These are phyloP conservation scores for Cladosporium sp. DNA, from an alignment of 2,329 filamentous ascomycete genomes.

Conservation along the genomic window DNA sequence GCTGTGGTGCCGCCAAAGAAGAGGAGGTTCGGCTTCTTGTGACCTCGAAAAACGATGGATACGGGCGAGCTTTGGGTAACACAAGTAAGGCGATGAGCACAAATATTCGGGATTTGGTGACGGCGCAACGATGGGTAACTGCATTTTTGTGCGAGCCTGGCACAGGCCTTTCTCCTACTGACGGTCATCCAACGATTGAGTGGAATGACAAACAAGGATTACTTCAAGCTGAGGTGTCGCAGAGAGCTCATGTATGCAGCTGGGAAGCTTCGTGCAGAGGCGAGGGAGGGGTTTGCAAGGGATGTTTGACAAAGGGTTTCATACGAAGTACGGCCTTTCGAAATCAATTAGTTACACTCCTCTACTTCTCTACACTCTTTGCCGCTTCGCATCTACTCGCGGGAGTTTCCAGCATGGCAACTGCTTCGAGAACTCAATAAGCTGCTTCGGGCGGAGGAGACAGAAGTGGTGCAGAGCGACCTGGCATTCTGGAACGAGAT, in stretches of 20 bases:
- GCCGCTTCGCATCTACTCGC: not conserved
- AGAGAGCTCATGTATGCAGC: not conserved
- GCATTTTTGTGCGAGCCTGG: too few species aligned
- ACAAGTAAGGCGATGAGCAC: too few species aligned
- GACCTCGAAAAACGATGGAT: not conserved
- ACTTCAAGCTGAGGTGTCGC: too few species aligned
- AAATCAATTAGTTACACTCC: too few species aligned
- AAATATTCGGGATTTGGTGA: too few species aligned
- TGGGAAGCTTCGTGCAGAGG: not conserved
- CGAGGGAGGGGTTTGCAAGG: conserved; percentile 7
- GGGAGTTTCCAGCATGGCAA: not conserved
- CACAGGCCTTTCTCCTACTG: too few species aligned
- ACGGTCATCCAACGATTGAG: not conserved
- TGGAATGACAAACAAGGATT: too few species aligned
- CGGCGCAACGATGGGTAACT: too few species aligned
- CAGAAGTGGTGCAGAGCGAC: conserved; percentile 10
- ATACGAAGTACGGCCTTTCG: too few species aligned
- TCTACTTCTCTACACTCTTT: not conserved
- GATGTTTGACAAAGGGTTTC: not conserved
- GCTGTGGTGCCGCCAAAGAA: conserved; percentile 6
- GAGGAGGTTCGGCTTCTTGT: conserved; percentile 15
- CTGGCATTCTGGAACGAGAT: conserved; percentile 15
- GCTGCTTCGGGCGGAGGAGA: conserved; percentile 6
- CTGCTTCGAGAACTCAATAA: conserved; percentile 9
- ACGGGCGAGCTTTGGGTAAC: too few species aligned